Evolutionary conservation across 345 rosid species (phyloP).

Genomic region (Melaleuca quinquenervia): DNA sequence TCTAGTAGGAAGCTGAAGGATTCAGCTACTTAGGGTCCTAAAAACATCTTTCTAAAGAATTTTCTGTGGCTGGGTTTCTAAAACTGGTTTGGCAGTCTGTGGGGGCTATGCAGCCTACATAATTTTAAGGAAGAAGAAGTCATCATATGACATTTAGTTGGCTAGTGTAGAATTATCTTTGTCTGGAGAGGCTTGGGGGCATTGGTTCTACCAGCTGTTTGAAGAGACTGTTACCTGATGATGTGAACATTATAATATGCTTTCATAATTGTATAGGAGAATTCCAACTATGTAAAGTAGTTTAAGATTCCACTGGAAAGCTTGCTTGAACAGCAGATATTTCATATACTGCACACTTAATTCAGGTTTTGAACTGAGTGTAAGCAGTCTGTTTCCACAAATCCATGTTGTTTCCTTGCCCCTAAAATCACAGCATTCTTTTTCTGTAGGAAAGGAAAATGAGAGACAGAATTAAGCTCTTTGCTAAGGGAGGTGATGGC

Average conservation of each 20-base stretch:
- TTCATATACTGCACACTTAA: background rate
- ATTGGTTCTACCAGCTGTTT: background rate
- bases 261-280: background rate
- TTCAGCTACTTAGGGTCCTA: background rate
- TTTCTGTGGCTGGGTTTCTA: background rate
- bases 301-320: background rate
- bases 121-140: background rate
- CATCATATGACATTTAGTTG: background rate
- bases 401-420: background rate
- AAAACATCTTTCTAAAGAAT: background rate
- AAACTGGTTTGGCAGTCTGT: background rate
- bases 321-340: background rate
- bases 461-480: conserved; percentile 38
- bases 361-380: background rate
- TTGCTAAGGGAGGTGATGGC: conserved; percentile 61
- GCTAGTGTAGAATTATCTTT: background rate
- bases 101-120: background rate
- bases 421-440: background rate
- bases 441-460: conserved; percentile 50
- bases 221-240: background rate
- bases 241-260: background rate
- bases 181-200: background rate
- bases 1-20: background rate
- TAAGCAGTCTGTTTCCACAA: background rate
- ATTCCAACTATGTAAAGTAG: background rate